These are phyloP conservation scores for Sclerotinia nivalis DNA, from an alignment of 2,329 filamentous ascomycete species.

Conservation along the genomic window DNA sequence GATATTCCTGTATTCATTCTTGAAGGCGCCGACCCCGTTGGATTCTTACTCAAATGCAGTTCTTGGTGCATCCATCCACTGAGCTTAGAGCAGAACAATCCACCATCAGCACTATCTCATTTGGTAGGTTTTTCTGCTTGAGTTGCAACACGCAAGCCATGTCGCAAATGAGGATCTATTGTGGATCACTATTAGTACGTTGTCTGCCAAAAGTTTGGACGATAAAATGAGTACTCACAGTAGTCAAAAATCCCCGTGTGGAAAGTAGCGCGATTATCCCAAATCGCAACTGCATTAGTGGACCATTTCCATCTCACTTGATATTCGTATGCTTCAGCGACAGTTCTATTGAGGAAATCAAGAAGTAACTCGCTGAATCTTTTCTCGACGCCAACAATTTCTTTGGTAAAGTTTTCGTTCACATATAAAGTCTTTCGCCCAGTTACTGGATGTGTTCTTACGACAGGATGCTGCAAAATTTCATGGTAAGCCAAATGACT, in stretches of 20 bases:
- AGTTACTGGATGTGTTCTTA: constrained; percentile 40
- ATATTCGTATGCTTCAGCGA: constrained; percentile 36
- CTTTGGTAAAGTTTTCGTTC: constrained; percentile 32
- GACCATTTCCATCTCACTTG: constrained; percentile 38
- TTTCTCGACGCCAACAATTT: constrained; percentile 37
- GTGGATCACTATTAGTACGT: background rate
- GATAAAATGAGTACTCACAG: constrained; percentile 1
- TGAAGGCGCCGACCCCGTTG: background rate
- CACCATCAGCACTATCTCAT: background rate
- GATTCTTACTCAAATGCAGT: background rate
- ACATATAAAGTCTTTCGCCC: constrained; percentile 35
- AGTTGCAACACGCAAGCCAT: constrained; percentile 70
- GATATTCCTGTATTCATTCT: background rate
- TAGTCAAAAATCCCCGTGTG: constrained; percentile 24
- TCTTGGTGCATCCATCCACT: background rate
- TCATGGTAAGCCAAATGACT: constrained; percentile 7
- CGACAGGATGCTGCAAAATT: constrained; percentile 34
- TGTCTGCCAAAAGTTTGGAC: background rate
- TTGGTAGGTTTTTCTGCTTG: constrained; percentile 64
- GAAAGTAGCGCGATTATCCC: constrained; percentile 34
- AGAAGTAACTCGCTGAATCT: constrained; percentile 33
- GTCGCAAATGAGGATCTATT: constrained; percentile 45
- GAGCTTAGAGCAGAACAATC: background rate
- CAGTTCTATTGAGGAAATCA: constrained; percentile 33
- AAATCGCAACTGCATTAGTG: constrained; percentile 34